A percentile compares a stretch with the other conserved stretches of the same genome.
These are phyloP conservation scores for Suillus discolor DNA, from an alignment of 768 basidiomycete genomes.

Conservation along the genomic window DNA sequence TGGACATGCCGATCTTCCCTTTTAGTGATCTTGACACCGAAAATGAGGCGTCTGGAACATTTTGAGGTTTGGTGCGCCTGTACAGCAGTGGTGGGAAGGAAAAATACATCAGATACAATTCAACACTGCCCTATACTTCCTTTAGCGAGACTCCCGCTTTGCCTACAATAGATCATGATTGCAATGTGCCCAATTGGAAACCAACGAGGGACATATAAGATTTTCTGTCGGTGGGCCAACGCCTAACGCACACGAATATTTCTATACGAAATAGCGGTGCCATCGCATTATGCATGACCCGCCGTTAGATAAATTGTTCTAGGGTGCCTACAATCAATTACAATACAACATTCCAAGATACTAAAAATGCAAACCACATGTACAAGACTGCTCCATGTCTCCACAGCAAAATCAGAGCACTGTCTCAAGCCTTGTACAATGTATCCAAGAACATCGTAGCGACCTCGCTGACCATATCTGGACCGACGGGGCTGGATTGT, in stretches of 20 bases:
- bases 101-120: not conserved
- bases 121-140: not conserved
- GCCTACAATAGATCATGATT: not conserved
- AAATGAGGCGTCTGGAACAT: not conserved
- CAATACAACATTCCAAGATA: not conserved
- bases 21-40: not conserved
- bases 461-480: slow-evolving; percentile 74
- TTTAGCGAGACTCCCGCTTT: not conserved
- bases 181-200: not conserved
- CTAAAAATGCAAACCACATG: slow-evolving; percentile 1
- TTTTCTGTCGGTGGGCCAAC: not conserved
- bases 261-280: not conserved
- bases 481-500: slow-evolving; percentile 80
- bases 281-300: not conserved
- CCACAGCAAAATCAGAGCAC: not conserved
- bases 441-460: slow-evolving; percentile 83
- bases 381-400: not conserved
- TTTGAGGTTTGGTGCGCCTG: not conserved
- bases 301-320: not conserved
- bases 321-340: not conserved
- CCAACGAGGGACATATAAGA: not conserved
- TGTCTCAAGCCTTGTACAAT: slow-evolving; percentile 71
- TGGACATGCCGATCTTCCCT: not conserved
- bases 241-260: not conserved
- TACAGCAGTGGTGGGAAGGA: not conserved